Base-by-base conservation (phyloP, 176 grass and related monocot species). In the Aegilops tauschii region DNA sequence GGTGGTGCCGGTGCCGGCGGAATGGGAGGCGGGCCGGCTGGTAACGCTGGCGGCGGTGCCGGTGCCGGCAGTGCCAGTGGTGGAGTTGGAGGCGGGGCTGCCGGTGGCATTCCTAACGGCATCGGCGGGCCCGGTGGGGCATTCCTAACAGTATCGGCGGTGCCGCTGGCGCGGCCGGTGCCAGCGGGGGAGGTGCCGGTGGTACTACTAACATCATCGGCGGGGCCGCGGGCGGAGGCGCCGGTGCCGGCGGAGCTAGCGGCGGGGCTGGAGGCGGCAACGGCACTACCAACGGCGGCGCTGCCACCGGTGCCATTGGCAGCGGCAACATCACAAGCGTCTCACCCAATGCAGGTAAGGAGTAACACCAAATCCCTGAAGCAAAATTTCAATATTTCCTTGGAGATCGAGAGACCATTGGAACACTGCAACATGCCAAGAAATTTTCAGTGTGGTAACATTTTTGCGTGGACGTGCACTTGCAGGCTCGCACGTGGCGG, bases 401-500 rank as follows among this genome's bases (percentile, higher is more conserved):
- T 56, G 1, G 17, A 56, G 52, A 2, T 56, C 6, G 17, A 18
- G 52, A 56, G 52, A 20, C 52, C 17, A 56, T 56, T 50, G 47
- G 13, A 52, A 17, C 49, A 0, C 0, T 50, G 47, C 49, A 17
- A 16, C 49, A 54, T 2, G 50, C 5, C 5, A 54, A 18, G 50
- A 54, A 18, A 54, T 18, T 2, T 54, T 68, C 9, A 52, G 40
- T 71, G 45, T 13, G 1, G 45, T 71, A 27, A 86, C 47, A 8
- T 32, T 64, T 82, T 30, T 47, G 11, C 47, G 0, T 81, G 28
- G 1, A 78, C 18, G 40, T 82, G 39, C 64, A 31, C 66, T 32
- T 29, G 73, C 80, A 95, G 93, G 88, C 71, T 84, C 93, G 50
- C 90, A 86, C 54, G 61, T 89, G 83, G 90, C 83, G 39, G 80